Conservation (phyloP, 225 moss, liverwort and hornwort genomes). For the Pleurozium schreberi region DNA sequence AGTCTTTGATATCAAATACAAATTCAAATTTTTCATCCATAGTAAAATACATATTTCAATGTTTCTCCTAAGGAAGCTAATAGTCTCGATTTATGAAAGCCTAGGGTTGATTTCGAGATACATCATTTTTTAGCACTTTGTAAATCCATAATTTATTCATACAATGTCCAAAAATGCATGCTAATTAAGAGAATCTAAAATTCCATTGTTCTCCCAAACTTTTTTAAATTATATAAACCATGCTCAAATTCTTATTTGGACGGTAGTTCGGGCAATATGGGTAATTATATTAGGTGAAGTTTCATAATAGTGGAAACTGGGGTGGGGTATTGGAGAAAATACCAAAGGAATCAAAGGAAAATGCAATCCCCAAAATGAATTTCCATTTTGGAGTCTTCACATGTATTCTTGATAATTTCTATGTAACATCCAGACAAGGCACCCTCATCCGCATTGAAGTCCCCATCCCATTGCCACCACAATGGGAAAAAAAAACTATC, state of each 20-base stretch:
- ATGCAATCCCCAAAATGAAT: not conserved
- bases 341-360: not conserved
- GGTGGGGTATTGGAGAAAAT: not conserved
- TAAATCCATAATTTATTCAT: not conserved
- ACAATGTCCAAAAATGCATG: not conserved
- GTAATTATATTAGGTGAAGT: not conserved
- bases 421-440: not conserved
- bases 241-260: not conserved
- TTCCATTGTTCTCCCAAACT: too few relatives aligned
- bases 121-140: too few relatives aligned
- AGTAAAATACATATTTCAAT: not conserved
- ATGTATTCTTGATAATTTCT: not conserved
- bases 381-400: not conserved
- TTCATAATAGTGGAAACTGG: not conserved
- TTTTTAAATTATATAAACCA: not conserved
- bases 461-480: not conserved
- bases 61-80: fast-evolving
- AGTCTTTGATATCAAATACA: not conserved
- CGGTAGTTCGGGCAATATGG: not conserved
- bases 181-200: not conserved
- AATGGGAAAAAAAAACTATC: not conserved
- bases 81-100: too few relatives aligned
- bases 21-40: not conserved
- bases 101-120: not conserved
- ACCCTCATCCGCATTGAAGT: not conserved